Evolutionary conservation across 345 rosid species (phyloP).

Genomic region (Leavenworthia alabamica): DNA sequence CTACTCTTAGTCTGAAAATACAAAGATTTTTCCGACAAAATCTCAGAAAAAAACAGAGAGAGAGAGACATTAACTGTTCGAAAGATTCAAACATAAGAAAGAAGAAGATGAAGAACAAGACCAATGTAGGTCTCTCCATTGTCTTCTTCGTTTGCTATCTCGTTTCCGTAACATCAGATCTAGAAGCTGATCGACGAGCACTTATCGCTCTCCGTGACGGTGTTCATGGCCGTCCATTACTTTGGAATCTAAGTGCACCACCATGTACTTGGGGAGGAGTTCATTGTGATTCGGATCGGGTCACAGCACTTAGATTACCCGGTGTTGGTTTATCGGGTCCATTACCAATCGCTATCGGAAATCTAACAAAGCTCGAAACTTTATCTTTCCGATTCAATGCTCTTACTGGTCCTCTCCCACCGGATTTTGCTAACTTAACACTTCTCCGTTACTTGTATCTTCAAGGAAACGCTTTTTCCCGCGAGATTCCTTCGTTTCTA

Average conservation of each 20-base stretch:
- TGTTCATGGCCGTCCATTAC: slow-evolving; percentile 61
- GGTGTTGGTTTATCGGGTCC: slow-evolving; percentile 67
- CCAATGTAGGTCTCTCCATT: slow-evolving; percentile 13
- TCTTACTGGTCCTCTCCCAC: slow-evolving; percentile 53
- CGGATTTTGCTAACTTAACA: slow-evolving; percentile 54
- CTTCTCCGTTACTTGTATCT: slow-evolving; percentile 63
- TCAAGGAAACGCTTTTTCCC: slow-evolving; percentile 63
- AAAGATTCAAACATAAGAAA: background rate
- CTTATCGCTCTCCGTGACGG: slow-evolving; percentile 57
- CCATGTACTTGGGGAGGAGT: slow-evolving; percentile 87
- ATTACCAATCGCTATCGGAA: slow-evolving; percentile 62
- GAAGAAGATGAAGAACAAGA: slow-evolving; percentile 33
- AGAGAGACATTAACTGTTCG: background rate
- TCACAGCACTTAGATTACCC: slow-evolving; percentile 57
- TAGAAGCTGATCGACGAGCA: slow-evolving; percentile 68
- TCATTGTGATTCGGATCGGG: slow-evolving; percentile 42
- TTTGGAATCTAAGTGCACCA: slow-evolving; percentile 56
- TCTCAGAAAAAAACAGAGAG: background rate
- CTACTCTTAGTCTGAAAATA: slow-evolving; percentile 4
- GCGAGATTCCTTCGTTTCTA: slow-evolving; percentile 63
- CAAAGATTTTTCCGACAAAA: slow-evolving; percentile 11
- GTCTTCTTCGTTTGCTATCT: slow-evolving; percentile 12
- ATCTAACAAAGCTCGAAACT: slow-evolving; percentile 59
- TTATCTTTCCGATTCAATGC: slow-evolving; percentile 79
- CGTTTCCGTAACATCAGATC: slow-evolving; percentile 47